Base-by-base conservation (phyloP, 192 early-diverging fungal genomes). In the Anaeromyces robustus region DNA sequence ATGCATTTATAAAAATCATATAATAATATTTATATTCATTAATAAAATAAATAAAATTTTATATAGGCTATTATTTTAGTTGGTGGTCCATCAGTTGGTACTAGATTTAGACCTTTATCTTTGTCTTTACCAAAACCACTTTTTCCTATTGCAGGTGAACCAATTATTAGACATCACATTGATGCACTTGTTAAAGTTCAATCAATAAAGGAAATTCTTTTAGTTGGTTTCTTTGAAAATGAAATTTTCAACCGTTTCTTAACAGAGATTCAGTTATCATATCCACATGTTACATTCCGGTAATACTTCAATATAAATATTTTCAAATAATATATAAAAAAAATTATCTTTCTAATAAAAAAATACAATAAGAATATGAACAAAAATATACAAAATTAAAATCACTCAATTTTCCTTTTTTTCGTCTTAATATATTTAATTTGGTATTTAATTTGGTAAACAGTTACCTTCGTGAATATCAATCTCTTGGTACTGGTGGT, bases 151-250 rank as follows among this genome's bases (percentile, higher is more conserved):
- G 97, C 96, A 30, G 96, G 96, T 29, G 88, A 89, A 77, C 96
- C 97, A 81, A 95, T 97, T 87, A 97, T 99, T 87, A 94, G 92
- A 84, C 97, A 99, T 89, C 97, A 98, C 86, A 92, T 99, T 82
- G 91, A 91, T 68, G 95, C 96, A 14, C 89, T 99, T 32, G 93
- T 96, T 28, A 94, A 93, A 86, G 87, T 98, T 77, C 87, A 92
- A 68, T 94, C 92, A 43, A 89, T 99, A 83, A 94, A 92, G 84
- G 97, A 99, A 85, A 96, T 99, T 80, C 87, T 98, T 77, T 87
- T 98, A 78, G 91, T 99, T 82, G 97, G 97, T 30, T 97, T 99
- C 89, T 99, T 96, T 87, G 97, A 99, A 81, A 94, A 97, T 85
- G 87, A 87, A 78, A 92, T 99, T 77, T 97, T 99, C 86, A 89